Evolutionary conservation across 306 rosid species (phyloP).

Genomic region (Vigna mungo): DNA sequence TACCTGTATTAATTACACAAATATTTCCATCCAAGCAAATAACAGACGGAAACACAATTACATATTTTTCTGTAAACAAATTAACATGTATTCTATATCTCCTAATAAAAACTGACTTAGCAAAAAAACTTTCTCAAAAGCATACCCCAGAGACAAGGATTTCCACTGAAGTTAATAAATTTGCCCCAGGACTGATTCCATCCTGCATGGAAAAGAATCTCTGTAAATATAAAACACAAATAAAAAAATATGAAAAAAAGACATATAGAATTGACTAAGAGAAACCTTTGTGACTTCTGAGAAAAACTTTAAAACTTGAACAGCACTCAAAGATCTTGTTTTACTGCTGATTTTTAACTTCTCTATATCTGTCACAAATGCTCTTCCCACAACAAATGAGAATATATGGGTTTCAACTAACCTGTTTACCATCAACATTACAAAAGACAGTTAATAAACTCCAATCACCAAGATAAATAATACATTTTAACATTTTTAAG

Average conservation of each 20-base stretch:
- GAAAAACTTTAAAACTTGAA: conserved; percentile 75
- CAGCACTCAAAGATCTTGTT: conserved; percentile 79
- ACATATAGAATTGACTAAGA: conserved; percentile 37
- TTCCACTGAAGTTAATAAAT: conserved; percentile 88
- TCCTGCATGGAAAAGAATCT: conserved; percentile 69
- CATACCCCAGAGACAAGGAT: conserved; percentile 94
- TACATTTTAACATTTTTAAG: conserved; percentile 23
- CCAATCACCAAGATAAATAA: conserved; percentile 37
- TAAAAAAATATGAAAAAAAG: conserved; percentile 18
- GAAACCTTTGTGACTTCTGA: conserved; percentile 86
- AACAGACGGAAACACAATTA: conserved; percentile 18
- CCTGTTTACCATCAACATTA: conserved; percentile 65
- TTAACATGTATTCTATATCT: background rate
- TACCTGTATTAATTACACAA: conserved; percentile 24
- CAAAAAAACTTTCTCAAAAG: conserved; percentile 46
- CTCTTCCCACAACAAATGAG: conserved; percentile 99
- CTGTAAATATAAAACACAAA: conserved; percentile 29
- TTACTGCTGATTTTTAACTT: conserved; percentile 87
- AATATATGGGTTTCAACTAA: conserved; percentile 98
- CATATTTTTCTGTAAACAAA: conserved; percentile 17
- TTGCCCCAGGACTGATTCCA: conserved; percentile 86
- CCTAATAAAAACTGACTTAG: conserved; percentile 34
- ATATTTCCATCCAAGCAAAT: conserved; percentile 31
- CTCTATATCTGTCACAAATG: conserved; percentile 97
- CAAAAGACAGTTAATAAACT: conserved; percentile 44